Evolutionary conservation across 2,329 filamentous ascomycete species (phyloP).

Genomic region (Cordyceps farinosa): DNA sequence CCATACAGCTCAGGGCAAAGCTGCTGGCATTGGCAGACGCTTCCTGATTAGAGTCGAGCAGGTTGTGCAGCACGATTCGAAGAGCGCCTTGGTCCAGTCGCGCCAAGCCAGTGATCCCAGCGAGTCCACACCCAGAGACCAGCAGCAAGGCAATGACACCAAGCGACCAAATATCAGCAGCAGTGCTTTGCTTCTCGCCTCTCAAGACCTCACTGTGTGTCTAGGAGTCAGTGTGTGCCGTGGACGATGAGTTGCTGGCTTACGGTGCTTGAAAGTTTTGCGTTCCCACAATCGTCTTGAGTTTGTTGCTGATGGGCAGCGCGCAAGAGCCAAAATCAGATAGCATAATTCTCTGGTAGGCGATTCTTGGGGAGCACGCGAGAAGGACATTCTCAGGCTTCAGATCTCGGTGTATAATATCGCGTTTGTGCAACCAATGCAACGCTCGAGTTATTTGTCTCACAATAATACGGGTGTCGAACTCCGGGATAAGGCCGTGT

Average conservation of each 20-base stretch:
- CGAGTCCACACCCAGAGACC: constrained; percentile 25
- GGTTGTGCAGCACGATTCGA: constrained; percentile 19
- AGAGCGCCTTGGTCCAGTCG: constrained; percentile 28
- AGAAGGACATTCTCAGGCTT: constrained; percentile 54
- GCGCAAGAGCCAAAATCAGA: constrained; percentile 52
- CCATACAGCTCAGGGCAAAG: constrained; percentile 34
- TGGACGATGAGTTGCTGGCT: constrained; percentile 22
- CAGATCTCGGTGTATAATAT: constrained; percentile 50
- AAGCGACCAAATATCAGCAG: constrained; percentile 51
- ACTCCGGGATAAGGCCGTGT: constrained; percentile 35
- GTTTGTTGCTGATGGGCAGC: constrained; percentile 38
- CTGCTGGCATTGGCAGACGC: constrained; percentile 27
- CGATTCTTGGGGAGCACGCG: constrained; percentile 41
- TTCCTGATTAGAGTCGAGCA: constrained; percentile 11
- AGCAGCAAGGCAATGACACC: constrained; percentile 44
- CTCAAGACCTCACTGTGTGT: constrained; percentile 13
- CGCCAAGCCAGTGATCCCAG: constrained; percentile 26
- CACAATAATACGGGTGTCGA: constrained; percentile 43
- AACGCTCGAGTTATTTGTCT: constrained; percentile 46
- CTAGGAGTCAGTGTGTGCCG: constrained; percentile 9
- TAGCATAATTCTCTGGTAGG: constrained; percentile 45
- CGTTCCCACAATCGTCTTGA: constrained; percentile 46
- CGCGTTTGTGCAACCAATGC: constrained; percentile 46
- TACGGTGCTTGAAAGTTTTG: constrained; percentile 48
- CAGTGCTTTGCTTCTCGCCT: constrained; percentile 30